A percentile compares a stretch with the other conserved stretches of the same genome.
phyloP scores from a whole-genome alignment of 345 rosid genomes.

The Populus pruinosa region DNA sequence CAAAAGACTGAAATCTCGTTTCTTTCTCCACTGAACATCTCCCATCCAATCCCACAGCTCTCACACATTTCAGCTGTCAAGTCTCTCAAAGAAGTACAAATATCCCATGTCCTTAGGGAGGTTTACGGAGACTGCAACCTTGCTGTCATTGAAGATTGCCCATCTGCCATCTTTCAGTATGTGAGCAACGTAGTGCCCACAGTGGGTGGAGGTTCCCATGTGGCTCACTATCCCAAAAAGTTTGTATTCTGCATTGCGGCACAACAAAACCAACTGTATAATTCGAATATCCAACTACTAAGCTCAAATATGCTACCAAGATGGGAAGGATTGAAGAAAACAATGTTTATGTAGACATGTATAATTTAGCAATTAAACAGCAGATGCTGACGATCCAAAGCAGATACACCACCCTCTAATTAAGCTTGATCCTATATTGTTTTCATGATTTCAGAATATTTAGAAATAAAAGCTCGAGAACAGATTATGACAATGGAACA shows the following conservation, averaged over 20 bases:
- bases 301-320: background rate
- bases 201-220: constrained; percentile 90
- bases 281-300: background rate
- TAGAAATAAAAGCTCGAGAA: no score
- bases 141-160: constrained; percentile 86
- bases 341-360: background rate
- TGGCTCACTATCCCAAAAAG: constrained; percentile 92
- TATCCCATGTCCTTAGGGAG: constrained; percentile 99
- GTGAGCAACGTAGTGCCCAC: constrained; percentile 97
- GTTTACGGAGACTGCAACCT: constrained; percentile 78
- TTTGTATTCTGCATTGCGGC: constrained; percentile 59
- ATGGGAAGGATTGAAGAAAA: background rate
- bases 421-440: no score
- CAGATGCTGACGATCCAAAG: no score
- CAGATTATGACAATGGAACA: no score
- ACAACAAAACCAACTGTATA: background rate
- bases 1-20: no score
- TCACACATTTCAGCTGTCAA: constrained; percentile 37
- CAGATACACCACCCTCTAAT: no score
- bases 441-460: no score
- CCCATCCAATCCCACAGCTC: background rate
- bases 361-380: no score
- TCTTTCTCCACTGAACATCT: background rate
- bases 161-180: constrained; percentile 80
- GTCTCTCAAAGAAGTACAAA: constrained; percentile 87